Conservation (phyloP, 2,329 filamentous ascomycete species). For the Penicillium sp. region DNA sequence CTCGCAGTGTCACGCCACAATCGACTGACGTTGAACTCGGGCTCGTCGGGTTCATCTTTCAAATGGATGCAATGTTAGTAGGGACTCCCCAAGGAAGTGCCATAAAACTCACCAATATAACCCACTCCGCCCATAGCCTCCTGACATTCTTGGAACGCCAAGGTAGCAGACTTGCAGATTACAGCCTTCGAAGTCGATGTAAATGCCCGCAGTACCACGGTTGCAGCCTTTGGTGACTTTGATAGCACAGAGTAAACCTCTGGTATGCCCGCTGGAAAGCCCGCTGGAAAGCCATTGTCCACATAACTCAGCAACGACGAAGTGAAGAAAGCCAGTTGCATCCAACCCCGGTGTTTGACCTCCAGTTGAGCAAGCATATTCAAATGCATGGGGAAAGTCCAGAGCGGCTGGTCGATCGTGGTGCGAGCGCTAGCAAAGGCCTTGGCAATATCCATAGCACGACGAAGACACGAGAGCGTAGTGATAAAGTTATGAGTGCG, state of each 20-base stretch:
- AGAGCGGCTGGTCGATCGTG: slow-evolving; percentile 37
- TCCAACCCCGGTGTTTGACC: slow-evolving; percentile 39
- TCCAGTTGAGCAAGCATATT: slow-evolving; percentile 38
- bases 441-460: slow-evolving; percentile 42
- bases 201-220: slow-evolving; percentile 29
- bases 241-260: slow-evolving; percentile 24
- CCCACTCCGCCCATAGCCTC: slow-evolving; percentile 36
- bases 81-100: background rate
- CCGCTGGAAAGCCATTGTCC: slow-evolving; percentile 27
- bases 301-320: slow-evolving; percentile 38
- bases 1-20: slow-evolving; percentile 61
- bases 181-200: slow-evolving; percentile 39
- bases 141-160: slow-evolving; percentile 33
- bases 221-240: slow-evolving; percentile 6
- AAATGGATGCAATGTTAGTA: background rate
- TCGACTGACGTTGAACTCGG: slow-evolving; percentile 65
- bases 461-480: slow-evolving; percentile 38
- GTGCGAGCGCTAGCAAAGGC: slow-evolving; percentile 42
- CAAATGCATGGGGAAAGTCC: slow-evolving; percentile 43
- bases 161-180: slow-evolving; percentile 32
- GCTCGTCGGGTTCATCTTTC: slow-evolving; percentile 44
- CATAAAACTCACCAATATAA: slow-evolving; percentile 25
- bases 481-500: slow-evolving; percentile 44
- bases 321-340: slow-evolving; percentile 42
- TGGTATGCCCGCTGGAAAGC: slow-evolving; percentile 14